phyloP scores from a whole-genome alignment of 1,284 basidiomycete species.

The Rhodotorula glutinis region DNA sequence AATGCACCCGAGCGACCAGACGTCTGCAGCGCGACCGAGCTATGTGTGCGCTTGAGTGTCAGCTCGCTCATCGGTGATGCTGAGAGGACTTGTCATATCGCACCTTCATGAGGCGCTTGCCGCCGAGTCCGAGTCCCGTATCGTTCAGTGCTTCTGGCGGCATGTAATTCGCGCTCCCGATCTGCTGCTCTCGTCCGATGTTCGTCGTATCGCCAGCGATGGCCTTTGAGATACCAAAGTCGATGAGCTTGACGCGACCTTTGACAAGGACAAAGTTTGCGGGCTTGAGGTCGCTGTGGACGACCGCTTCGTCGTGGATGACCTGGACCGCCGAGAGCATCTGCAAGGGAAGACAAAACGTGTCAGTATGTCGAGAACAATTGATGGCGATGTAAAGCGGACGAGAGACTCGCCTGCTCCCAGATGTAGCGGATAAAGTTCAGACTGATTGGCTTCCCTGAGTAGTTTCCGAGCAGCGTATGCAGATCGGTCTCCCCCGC shows the following conservation, averaged over 20 bases:
- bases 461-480: slow-evolving; percentile 68
- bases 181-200: slow-evolving; percentile 89
- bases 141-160: slow-evolving; percentile 69
- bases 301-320: slow-evolving; percentile 92
- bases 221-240: slow-evolving; percentile 95
- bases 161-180: slow-evolving; percentile 95
- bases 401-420: slow-evolving; percentile 69
- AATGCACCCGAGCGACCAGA: slow-evolving; percentile 98
- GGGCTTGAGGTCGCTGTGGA: slow-evolving; percentile 93
- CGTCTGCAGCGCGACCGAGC: slow-evolving; percentile 67
- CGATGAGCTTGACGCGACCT: slow-evolving; percentile 88
- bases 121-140: slow-evolving; percentile 39
- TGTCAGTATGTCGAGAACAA: no score
- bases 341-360: slow-evolving; percentile 53
- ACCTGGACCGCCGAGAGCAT: slow-evolving; percentile 95
- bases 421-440: slow-evolving; percentile 90
- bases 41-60: neutral
- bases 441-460: slow-evolving; percentile 76
- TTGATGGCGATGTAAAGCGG: neutral
- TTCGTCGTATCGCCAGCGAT: slow-evolving; percentile 97
- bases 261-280: slow-evolving; percentile 94
- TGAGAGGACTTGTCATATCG: neutral
- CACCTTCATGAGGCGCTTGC: slow-evolving; percentile 44
- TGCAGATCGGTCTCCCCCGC: slow-evolving; percentile 87
- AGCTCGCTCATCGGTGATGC: neutral